Evolutionary conservation across 1,284 basidiomycete species (phyloP).

Genomic region (Cutaneotrichosporon mucoides): DNA sequence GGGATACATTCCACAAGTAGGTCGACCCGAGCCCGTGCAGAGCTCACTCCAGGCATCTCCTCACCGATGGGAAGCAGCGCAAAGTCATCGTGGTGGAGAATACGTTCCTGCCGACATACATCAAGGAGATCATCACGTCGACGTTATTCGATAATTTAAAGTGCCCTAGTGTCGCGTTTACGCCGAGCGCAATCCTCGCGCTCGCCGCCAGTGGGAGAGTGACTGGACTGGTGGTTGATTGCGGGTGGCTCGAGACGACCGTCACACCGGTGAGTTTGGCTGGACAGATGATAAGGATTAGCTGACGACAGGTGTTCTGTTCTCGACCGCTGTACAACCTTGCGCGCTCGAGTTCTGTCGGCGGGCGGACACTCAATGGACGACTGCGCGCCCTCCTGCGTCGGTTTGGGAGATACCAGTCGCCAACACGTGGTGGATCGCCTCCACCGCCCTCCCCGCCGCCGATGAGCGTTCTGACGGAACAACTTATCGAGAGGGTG

Average conservation of each 20-base stretch:
- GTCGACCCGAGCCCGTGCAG: slow-evolving; percentile 34
- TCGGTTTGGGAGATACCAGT: slow-evolving; percentile 57
- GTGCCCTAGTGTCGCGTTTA: slow-evolving; percentile 91
- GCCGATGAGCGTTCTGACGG: slow-evolving; percentile 21
- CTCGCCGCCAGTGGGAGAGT: slow-evolving; percentile 80
- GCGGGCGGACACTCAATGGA: slow-evolving; percentile 66
- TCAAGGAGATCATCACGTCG: slow-evolving; percentile 82
- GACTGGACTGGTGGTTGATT: slow-evolving; percentile 88
- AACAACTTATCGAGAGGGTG: slow-evolving; percentile 34
- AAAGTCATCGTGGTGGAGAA: slow-evolving; percentile 91
- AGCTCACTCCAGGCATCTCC: slow-evolving; percentile 61
- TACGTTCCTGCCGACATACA: slow-evolving; percentile 73
- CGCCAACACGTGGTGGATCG: slow-evolving; percentile 1
- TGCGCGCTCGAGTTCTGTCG: slow-evolving; percentile 74
- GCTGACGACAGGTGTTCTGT: slow-evolving; percentile 68
- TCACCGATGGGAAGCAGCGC: slow-evolving; percentile 87
- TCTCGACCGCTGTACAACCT: slow-evolving; percentile 78
- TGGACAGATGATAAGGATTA: not conserved
- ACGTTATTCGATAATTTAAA: slow-evolving; percentile 87
- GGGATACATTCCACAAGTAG: slow-evolving; percentile 80
- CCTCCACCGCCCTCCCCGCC: not conserved
- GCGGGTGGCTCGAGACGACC: slow-evolving; percentile 83
- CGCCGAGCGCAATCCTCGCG: slow-evolving; percentile 76
- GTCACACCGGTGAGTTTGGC: slow-evolving; percentile 71
- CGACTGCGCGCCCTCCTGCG: slow-evolving; percentile 74